Evolutionary conservation across 139 green algal genomes (phyloP), one percentile per base, ranked within the genome.

Genomic region (Chlorella sp.): DNA sequence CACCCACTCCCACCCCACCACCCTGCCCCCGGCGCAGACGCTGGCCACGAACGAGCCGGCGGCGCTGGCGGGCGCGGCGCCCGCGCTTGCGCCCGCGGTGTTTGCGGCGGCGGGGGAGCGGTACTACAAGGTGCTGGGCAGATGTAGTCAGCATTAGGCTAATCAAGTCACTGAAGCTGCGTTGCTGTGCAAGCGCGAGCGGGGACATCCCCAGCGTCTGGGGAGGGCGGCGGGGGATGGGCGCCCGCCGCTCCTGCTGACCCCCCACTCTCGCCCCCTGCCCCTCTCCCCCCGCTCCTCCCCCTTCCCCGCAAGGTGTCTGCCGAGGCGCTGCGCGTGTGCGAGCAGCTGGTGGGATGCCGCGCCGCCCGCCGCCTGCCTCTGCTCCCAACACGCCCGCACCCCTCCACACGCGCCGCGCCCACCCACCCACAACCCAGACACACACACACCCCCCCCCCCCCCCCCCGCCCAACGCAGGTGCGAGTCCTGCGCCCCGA

Each of bases 101-200:
- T 82, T 88, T 11, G 61, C 72, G 2, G 76, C 80, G 19, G 87
- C 85, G 5, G 74, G 36, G 0, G 93, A 98, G 56, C 81, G 90
- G 3, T 98, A 98, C 84, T 98, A 98, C 90, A 97, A 96, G 81
- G 90, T 90, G 45, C 17, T 70, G 11, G 36, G 43, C 43, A 50
- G 43, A 56, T 8, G 11, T 42, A 11, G 51, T 14, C 19, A 27
- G 62, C 19, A 69, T n/a, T n/a, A n/a, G n/a, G n/a, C n/a, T n/a
- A n/a, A n/a, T n/a, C n/a, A n/a, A n/a, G n/a, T n/a, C n/a, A n/a
- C n/a, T n/a, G n/a, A n/a, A n/a, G n/a, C n/a, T n/a, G n/a, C n/a
- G n/a, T n/a, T n/a, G n/a, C n/a, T n/a, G n/a, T n/a, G n/a, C n/a
- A n/a, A n/a, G n/a, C n/a, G n/a, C n/a, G n/a, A n/a, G n/a, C n/a